Evolutionary conservation across 257 asterid genomes (phyloP).

Genomic region (Jacaranda mimosifolia): DNA sequence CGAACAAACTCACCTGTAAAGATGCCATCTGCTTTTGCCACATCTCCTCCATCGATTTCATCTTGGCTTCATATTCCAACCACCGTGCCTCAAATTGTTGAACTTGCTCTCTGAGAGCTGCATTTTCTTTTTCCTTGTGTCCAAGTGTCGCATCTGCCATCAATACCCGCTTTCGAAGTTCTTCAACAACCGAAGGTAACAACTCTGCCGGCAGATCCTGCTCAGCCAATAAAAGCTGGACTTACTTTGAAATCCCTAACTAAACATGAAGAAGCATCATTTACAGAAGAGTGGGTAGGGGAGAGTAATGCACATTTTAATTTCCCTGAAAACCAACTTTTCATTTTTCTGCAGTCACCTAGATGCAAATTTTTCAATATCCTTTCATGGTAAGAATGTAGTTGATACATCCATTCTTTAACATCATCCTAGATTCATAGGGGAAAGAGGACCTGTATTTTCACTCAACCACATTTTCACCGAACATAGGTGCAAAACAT

Average conservation of each 20-base stretch:
- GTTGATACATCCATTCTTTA: not conserved
- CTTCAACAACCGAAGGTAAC: slow-evolving; percentile 64
- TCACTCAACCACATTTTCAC: not conserved
- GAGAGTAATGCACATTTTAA: not conserved
- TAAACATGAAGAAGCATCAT: not conserved
- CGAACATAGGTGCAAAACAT: not conserved
- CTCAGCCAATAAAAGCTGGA: slow-evolving; percentile 33
- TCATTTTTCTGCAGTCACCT: not conserved
- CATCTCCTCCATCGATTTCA: slow-evolving; percentile 88
- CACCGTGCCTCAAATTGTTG: slow-evolving; percentile 66
- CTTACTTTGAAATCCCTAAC: slow-evolving; percentile 25
- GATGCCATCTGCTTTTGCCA: slow-evolving; percentile 91
- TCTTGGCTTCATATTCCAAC: slow-evolving; percentile 78
- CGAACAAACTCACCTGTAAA: slow-evolving; percentile 71
- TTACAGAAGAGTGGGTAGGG: not conserved
- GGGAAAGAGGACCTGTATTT: not conserved
- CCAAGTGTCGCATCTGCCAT: slow-evolving; percentile 63
- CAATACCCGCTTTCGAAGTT: slow-evolving; percentile 66
- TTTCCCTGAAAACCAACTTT: slow-evolving; percentile 12
- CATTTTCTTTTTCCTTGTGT: slow-evolving; percentile 82
- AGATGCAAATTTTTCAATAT: not conserved
- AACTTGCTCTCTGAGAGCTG: slow-evolving; percentile 69
- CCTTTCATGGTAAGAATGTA: not conserved
- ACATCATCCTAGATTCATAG: not conserved
- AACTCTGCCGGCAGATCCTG: slow-evolving; percentile 68